Evolutionary conservation across 176 grass and related monocot species (phyloP).

Genomic region (Thinopyrum elongatum): DNA sequence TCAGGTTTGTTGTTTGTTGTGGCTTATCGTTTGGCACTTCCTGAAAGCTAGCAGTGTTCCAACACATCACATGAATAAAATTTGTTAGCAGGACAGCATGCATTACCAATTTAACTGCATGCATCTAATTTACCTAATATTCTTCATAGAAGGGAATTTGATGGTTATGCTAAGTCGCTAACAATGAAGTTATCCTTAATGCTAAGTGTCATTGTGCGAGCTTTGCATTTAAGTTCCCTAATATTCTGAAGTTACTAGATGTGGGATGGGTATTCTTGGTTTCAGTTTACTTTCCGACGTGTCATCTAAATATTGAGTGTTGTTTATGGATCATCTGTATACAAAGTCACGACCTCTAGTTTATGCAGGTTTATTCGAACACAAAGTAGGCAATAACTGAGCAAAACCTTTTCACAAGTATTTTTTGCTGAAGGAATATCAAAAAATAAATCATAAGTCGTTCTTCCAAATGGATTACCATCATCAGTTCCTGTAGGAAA

Average conservation of each 20-base stretch:
- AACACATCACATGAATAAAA: neutral
- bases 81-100: neutral
- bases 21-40: neutral
- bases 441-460: neutral
- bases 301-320: neutral
- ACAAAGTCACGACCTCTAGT: neutral
- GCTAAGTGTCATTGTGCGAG: neutral
- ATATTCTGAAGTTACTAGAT: neutral
- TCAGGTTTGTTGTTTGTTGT: constrained; percentile 60
- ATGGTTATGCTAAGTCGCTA: neutral
- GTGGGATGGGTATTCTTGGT: neutral
- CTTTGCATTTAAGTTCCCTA: neutral
- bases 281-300: neutral
- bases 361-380: neutral
- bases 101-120: neutral
- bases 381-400: neutral
- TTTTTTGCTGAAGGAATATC: neutral
- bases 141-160: neutral
- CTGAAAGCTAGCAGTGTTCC: neutral
- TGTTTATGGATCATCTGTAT: neutral
- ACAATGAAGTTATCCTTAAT: neutral
- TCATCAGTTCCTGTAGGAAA: neutral
- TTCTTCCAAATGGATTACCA: neutral
- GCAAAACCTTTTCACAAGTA: neutral
- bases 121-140: neutral